Percentiles rank a stretch among this genome's conserved stretches.
Evolutionary conservation across 768 basidiomycete species (phyloP).

Genomic region (Trametes elegans): DNA sequence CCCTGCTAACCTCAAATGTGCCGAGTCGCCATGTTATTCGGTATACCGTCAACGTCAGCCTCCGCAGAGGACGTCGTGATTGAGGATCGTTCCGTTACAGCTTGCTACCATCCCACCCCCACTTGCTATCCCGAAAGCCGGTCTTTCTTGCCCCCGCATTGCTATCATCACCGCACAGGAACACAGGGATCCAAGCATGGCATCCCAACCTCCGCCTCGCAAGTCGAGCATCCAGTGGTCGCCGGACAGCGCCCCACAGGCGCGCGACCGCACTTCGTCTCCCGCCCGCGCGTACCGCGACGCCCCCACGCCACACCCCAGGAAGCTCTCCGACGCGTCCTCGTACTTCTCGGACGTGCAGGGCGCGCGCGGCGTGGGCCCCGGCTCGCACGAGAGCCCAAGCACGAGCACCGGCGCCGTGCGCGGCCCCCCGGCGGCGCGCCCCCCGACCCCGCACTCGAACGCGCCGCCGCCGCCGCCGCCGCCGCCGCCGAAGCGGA

Average conservation of each 20-base stretch:
- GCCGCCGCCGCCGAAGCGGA: conserved; percentile 12
- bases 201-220: conserved; percentile 4
- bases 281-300: conserved; percentile 5
- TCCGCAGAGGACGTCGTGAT: neutral
- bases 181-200: neutral
- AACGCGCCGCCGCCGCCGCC: too few relatives aligned
- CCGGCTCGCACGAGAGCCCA: neutral
- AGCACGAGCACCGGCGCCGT: neutral
- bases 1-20: too few relatives aligned
- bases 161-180: too few relatives aligned
- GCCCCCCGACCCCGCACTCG: neutral
- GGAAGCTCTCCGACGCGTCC: conserved; percentile 3
- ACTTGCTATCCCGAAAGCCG: neutral
- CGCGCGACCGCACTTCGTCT: neutral
- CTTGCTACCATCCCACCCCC: neutral
- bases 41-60: neutral
- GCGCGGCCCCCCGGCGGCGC: neutral
- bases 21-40: neutral
- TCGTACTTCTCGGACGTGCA: conserved; percentile 12
- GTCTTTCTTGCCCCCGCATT: neutral
- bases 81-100: neutral
- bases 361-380: neutral
- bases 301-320: conserved; percentile 16
- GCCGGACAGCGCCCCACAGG: neutral
- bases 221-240: conserved; percentile 9